A percentile compares a stretch with the other conserved stretches of the same genome.
Evolutionary conservation across 2,329 filamentous ascomycete species (phyloP).

Genomic region (Colletotrichum sp.): DNA sequence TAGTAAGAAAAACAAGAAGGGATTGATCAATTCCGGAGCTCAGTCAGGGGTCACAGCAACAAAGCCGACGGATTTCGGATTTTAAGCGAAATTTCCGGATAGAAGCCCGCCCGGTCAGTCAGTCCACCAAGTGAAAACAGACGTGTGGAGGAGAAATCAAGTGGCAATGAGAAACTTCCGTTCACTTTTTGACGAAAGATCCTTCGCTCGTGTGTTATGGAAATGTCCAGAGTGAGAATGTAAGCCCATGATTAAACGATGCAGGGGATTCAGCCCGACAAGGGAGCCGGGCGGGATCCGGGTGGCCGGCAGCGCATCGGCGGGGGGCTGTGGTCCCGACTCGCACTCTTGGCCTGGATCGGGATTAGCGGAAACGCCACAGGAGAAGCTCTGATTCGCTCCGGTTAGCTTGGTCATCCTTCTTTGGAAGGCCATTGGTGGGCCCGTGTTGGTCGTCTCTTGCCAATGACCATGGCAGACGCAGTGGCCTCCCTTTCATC

Average conservation of each 20-base stretch:
- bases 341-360: constrained; percentile 20
- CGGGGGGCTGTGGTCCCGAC: background rate
- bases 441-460: background rate
- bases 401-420: background rate
- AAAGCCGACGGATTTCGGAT: background rate
- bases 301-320: background rate
- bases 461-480: background rate
- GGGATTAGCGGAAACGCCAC: constrained; percentile 3
- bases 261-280: background rate
- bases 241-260: background rate
- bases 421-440: background rate
- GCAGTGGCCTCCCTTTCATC: background rate
- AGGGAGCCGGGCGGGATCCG: background rate
- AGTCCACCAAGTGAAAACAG: background rate
- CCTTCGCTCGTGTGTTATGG: background rate
- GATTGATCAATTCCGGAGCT: background rate
- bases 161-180: background rate
- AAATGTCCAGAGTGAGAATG: background rate
- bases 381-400: background rate
- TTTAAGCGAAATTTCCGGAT: background rate
- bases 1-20: background rate
- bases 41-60: background rate
- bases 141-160: background rate
- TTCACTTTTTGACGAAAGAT: background rate
- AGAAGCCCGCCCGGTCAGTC: background rate